phyloP scores from a whole-genome alignment of 1,284 basidiomycete genomes.

The Puccinia coronata region DNA sequence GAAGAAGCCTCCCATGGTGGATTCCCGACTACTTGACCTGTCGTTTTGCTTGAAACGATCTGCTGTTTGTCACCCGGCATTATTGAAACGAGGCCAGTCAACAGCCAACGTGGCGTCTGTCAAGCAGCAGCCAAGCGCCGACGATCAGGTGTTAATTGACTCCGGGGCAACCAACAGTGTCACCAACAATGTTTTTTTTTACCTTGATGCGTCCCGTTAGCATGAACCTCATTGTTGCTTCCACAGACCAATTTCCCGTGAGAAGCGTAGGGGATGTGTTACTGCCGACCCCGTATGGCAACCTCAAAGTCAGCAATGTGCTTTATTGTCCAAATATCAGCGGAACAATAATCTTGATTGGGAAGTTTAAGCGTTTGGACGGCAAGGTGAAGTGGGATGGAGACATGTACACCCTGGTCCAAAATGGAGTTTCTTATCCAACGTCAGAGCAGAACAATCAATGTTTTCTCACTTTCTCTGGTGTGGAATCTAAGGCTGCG shows the following conservation, averaged over 20 bases:
- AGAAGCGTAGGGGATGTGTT: neutral
- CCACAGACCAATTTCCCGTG: neutral
- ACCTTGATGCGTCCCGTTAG: neutral
- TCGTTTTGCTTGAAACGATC: neutral
- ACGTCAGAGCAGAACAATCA: neutral
- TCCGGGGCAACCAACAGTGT: slow-evolving; percentile 22
- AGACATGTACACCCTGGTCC: neutral
- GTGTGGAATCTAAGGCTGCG: neutral
- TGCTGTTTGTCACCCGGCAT: neutral
- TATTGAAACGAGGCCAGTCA: too few species aligned
- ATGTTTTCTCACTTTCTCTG: neutral
- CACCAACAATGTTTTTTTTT: neutral
- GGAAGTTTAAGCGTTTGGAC: neutral
- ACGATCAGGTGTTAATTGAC: neutral
- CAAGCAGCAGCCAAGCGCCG: neutral
- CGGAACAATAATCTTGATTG: neutral
- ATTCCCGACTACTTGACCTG: neutral
- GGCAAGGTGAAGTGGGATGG: neutral
- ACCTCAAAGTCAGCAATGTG: neutral
- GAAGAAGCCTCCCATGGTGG: neutral
- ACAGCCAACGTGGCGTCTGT: neutral
- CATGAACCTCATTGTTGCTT: neutral
- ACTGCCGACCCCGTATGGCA: too few species aligned
- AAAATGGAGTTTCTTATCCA: neutral
- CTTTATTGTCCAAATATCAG: slow-evolving; percentile 1